Evolutionary conservation across 1,139 yeast genomes (phyloP), one percentile per base, ranked within the genome.

Genomic region (Wickerhamomyces sp.): DNA sequence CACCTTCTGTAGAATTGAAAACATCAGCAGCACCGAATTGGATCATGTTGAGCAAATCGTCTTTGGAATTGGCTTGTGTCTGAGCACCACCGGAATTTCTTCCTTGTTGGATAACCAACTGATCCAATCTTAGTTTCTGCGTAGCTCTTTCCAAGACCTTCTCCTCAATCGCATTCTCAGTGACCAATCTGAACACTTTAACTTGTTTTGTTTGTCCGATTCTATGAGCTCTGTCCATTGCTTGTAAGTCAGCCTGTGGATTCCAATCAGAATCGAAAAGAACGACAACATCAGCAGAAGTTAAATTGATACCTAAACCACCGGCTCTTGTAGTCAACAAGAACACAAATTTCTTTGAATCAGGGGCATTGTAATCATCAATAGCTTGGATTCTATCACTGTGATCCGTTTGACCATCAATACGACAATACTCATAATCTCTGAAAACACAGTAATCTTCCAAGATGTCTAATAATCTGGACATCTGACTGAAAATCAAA

Each of bases 181-280:
- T 82, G 34, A 83, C 75, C 51, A 83, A 76, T 55, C 93, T 64
- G 53, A 75, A 83, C 8, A 83, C 91, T 49, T 75, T 74, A 24
- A 83, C 93, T 55, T 83, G 93, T 46, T 82, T 83, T 20, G 82
- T 82, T 57, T 83, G 93, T 6, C 93, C 93, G 55, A 83, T 83
- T 70, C 93, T 73, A 58, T 83, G 93, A 1, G 93, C 91, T 63
- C 93, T 72, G 54, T 83, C 93, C 93, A 83, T 83, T 1, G 91
- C 91, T 58, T 83, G 93, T 45, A 83, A 68, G 66, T 83, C 93
- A 4, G 91, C 91, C 54, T 83, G 93, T 2, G 93, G 93, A 48
- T 83, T 83, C 93, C 93, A 83, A 58, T 83, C 93, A 2, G 87
- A 78, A 59, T 83, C 93, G 54, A 69, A 83, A 28, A 83, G 59